These are phyloP conservation scores for Gnomoniopsis sp. DNA, from an alignment of 2,329 filamentous ascomycete genomes.

Conservation along the genomic window DNA sequence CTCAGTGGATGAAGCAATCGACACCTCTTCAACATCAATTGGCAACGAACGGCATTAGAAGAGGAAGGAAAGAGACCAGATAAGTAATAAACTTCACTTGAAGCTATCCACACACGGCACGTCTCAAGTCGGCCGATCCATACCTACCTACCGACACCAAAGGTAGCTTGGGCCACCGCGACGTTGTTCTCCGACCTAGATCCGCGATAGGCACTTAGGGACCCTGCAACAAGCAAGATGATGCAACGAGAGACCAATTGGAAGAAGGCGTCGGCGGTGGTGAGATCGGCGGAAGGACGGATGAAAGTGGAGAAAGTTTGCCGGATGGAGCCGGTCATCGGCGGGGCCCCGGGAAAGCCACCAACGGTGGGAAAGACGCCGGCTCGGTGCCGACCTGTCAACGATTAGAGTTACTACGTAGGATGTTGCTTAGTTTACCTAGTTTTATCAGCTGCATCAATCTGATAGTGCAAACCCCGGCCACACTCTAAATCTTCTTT, in stretches of 20 bases:
- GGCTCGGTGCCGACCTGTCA: not conserved
- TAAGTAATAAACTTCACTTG: not conserved
- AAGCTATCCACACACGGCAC: not conserved
- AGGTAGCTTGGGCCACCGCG: not conserved
- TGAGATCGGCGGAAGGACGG: not conserved
- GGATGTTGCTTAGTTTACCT: no score
- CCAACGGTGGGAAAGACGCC: not conserved
- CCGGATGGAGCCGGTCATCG: conserved; percentile 5
- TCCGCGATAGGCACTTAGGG: conserved; percentile 6
- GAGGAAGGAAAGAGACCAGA: not conserved
- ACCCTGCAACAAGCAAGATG: not conserved
- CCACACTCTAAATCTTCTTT: no score
- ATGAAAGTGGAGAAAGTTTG: not conserved
- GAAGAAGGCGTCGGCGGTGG: not conserved
- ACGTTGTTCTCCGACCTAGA: conserved; percentile 1
- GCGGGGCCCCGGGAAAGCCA: not conserved
- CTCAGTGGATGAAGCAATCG: not conserved
- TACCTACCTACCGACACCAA: not conserved
- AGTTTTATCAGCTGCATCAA: no score
- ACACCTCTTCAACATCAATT: not conserved
- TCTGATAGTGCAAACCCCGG: no score
- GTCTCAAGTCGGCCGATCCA: conserved; percentile 1
- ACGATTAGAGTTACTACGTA: no score
- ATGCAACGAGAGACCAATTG: conserved; percentile 4
- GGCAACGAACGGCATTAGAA: not conserved